Percentiles rank a stretch among this genome's conserved stretches.
These are phyloP conservation scores for Trichoderma breve DNA, from an alignment of 2,329 filamentous ascomycete genomes.

Conservation along the genomic window DNA sequence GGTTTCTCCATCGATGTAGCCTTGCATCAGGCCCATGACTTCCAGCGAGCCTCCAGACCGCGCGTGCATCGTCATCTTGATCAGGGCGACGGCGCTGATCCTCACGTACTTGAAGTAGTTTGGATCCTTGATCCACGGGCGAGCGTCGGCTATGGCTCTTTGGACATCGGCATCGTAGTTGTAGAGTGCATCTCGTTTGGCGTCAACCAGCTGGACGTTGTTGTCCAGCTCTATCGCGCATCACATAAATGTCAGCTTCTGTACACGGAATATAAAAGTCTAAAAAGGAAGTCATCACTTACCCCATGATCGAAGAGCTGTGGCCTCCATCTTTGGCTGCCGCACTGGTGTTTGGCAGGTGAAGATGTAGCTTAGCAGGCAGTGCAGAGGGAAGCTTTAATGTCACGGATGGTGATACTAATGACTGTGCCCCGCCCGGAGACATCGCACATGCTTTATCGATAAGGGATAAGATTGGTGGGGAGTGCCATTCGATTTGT, in stretches of 20 bases:
- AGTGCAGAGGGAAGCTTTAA: not conserved
- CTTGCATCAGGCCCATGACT: constrained; percentile 98
- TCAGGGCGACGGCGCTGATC: constrained; percentile 86
- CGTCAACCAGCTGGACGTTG: constrained; percentile 77
- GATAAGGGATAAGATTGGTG: constrained; percentile 2
- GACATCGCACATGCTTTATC: constrained; percentile 3
- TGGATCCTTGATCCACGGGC: constrained; percentile 75
- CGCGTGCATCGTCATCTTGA: constrained; percentile 99
- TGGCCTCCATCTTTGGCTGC: constrained; percentile 26
- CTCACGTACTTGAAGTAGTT: constrained; percentile 91
- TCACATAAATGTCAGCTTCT: not conserved
- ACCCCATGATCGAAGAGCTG: constrained; percentile 32
- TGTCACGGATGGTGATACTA: not conserved
- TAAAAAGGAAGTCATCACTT: not conserved
- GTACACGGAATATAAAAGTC: not conserved
- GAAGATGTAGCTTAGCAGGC: not conserved
- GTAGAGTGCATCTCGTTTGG: constrained; percentile 87
- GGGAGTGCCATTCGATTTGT: not conserved
- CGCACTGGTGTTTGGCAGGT: not conserved
- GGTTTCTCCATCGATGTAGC: constrained; percentile 79
- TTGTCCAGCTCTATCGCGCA: constrained; percentile 76
- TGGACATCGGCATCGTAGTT: constrained; percentile 70
- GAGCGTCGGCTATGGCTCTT: constrained; percentile 60
- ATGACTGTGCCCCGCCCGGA: constrained; percentile 9
- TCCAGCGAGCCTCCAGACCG: constrained; percentile 90